These are phyloP conservation scores for Leptomonas seymouri DNA, from an alignment of 208 protist genomes.

Conservation along the genomic window DNA sequence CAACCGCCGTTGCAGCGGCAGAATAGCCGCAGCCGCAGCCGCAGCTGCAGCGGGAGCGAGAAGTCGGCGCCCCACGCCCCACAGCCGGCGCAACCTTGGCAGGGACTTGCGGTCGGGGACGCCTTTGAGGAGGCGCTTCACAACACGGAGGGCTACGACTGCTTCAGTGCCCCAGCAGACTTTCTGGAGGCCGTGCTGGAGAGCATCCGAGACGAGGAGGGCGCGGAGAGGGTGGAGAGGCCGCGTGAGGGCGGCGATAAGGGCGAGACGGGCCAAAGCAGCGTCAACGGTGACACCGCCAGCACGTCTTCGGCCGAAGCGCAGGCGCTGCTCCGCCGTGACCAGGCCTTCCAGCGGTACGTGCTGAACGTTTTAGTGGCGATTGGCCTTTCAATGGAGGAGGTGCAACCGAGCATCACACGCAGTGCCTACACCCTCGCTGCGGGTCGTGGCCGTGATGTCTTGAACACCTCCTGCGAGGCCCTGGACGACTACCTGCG, in stretches of 20 bases:
- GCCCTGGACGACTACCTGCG: constrained; percentile 35
- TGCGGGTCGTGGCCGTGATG: constrained; percentile 30
- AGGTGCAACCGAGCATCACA: constrained; percentile 42
- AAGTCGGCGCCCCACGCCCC: not conserved
- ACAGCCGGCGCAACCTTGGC: not conserved
- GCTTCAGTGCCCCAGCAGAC: constrained; percentile 10
- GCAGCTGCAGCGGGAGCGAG: constrained; percentile 1
- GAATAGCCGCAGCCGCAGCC: not conserved
- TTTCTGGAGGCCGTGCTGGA: constrained; percentile 33
- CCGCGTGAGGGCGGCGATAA: not conserved
- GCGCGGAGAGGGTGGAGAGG: not conserved
- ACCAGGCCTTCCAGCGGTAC: constrained; percentile 52
- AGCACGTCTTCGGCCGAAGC: constrained; percentile 9
- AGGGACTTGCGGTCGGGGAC: constrained; percentile 19
- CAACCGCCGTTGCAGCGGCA: not conserved
- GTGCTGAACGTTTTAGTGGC: constrained; percentile 58
- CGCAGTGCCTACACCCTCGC: constrained; percentile 44
- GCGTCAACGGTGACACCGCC: constrained; percentile 21
- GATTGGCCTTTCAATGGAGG: constrained; percentile 58
- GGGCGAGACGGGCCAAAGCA: constrained; percentile 9
- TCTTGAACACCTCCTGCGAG: constrained; percentile 34
- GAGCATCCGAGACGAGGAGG: constrained; percentile 35
- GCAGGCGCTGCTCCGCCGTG: constrained; percentile 31
- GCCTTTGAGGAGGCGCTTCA: not conserved
- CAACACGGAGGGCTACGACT: constrained; percentile 14